Base-by-base conservation (phyloP, 2,329 filamentous ascomycete genomes). In the Alternaria ethzedia region DNA sequence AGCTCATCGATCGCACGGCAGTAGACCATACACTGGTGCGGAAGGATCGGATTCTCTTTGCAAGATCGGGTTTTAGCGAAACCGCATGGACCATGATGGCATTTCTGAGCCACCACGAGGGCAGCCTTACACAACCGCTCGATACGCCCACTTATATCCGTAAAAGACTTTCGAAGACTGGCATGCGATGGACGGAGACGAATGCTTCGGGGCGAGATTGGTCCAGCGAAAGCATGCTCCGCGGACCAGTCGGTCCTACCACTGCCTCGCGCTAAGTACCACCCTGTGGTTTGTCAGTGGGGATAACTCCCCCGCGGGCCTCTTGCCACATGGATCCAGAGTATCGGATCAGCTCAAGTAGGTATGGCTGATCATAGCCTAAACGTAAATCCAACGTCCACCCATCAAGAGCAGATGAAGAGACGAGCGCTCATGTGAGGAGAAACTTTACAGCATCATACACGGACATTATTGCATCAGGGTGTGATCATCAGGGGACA, bases 361-460 rank as follows among this genome's bases (percentile, higher is more conserved):
- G 44, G 56, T 26, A 50, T 47, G 56, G 43, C 23, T 54, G 23
- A 52, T 54, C 28, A 36, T 21, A 44, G 25, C 45, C 32, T 46
- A 55, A 63, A 61, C 25, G 56, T 59, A 63, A 59, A 55, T 23
- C 30, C 20, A 52, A 59, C 57, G 57, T 59, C 59, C 15, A 20
- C 15, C n/a, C 47, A 32, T 59, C 25, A 30, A 25, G 25, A 17
- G 12, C 9, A 41, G 8, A 23, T 41, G 8, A 41, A 36, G 49
- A 11, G 20, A 23, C 49, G 20, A 32, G n/a, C 43, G 17, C 17
- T 26, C 17, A 25, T 11, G 25, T 9, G n/a, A 15, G 9, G 13
- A 56, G 12, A 26, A 10, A 32, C 21, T 32, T 13, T 9, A 26
- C n/a, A 13, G 30, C 17, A 56, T 11, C 21, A 21, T 26, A 56